phyloP scores from a whole-genome alignment of 768 basidiomycete species.

The Amanita rubescens region DNA sequence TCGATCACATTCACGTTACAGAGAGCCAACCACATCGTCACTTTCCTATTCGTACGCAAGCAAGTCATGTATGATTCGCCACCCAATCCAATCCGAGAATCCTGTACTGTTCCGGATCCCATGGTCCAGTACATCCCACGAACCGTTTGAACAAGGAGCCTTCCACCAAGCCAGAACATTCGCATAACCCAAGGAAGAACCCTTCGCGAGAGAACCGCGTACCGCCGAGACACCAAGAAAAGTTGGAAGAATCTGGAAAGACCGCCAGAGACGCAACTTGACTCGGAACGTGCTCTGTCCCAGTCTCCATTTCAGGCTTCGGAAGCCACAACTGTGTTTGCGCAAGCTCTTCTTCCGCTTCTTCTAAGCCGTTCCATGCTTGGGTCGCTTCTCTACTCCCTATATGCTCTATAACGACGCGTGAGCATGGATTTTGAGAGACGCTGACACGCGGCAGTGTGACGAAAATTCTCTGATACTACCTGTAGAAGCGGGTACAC shows the following conservation, averaged over 20 bases:
- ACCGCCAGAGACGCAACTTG: too few relatives aligned
- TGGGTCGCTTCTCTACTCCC: not conserved
- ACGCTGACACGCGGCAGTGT: not conserved
- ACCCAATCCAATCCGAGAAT: not conserved
- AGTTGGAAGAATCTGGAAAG: not conserved
- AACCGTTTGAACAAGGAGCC: not conserved
- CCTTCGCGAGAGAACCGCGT: constrained; percentile 1
- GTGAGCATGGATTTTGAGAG: not conserved
- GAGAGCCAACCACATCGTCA: too few relatives aligned
- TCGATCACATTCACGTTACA: too few relatives aligned
- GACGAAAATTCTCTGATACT: not conserved
- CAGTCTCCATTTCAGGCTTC: not conserved
- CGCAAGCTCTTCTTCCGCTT: not conserved
- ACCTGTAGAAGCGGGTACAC: not conserved
- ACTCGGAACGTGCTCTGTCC: too few relatives aligned
- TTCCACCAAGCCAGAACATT: not conserved
- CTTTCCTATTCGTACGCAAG: too few relatives aligned
- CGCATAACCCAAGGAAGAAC: not conserved
- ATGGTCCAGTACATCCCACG: constrained; percentile 2
- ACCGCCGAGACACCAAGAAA: constrained; percentile 4
- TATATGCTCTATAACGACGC: not conserved
- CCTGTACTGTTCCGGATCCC: not conserved
- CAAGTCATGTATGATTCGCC: not conserved
- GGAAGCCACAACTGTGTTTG: not conserved
- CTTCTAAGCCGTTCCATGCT: not conserved